Conservation (phyloP, 768 basidiomycete species). For the Mrakia blollopis region DNA sequence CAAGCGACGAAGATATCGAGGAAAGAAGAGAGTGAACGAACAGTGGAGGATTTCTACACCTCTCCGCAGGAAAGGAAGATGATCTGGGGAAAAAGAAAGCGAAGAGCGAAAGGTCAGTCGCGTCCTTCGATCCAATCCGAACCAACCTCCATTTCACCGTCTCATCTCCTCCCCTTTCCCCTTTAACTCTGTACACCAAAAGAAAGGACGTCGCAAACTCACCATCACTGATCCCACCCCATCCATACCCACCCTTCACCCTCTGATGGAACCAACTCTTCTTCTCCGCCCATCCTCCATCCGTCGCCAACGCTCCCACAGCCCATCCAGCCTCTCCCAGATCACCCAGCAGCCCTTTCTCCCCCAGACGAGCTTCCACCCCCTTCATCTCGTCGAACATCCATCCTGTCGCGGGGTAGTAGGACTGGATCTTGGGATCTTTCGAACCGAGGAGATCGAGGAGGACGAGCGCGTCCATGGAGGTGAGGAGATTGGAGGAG, state of each 20-base stretch:
- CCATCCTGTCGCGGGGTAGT: slow-evolving; percentile 86
- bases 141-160: background rate
- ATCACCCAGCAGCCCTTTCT: slow-evolving; percentile 49
- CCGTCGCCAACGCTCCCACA: slow-evolving; percentile 44
- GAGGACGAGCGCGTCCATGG: slow-evolving; percentile 84
- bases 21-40: slow-evolving; percentile 85
- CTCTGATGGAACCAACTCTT: slow-evolving; percentile 54
- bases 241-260: slow-evolving; percentile 50
- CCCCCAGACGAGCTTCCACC: slow-evolving; percentile 66
- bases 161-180: background rate
- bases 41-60: slow-evolving; percentile 88
- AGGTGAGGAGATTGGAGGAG: slow-evolving; percentile 60
- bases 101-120: background rate
- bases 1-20: slow-evolving; percentile 49
- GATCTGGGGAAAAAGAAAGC: slow-evolving; percentile 48
- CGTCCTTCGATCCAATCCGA: background rate
- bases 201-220: background rate
- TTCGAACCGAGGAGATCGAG: slow-evolving; percentile 84
- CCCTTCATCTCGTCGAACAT: slow-evolving; percentile 71
- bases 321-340: slow-evolving; percentile 44
- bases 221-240: slow-evolving; percentile 65
- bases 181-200: background rate
- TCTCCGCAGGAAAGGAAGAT: slow-evolving; percentile 73
- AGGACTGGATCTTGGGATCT: slow-evolving; percentile 69
- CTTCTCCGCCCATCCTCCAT: slow-evolving; percentile 44